phyloP scores from a whole-genome alignment of 2,329 filamentous ascomycete genomes.

The Stachybotrys chartarum region DNA sequence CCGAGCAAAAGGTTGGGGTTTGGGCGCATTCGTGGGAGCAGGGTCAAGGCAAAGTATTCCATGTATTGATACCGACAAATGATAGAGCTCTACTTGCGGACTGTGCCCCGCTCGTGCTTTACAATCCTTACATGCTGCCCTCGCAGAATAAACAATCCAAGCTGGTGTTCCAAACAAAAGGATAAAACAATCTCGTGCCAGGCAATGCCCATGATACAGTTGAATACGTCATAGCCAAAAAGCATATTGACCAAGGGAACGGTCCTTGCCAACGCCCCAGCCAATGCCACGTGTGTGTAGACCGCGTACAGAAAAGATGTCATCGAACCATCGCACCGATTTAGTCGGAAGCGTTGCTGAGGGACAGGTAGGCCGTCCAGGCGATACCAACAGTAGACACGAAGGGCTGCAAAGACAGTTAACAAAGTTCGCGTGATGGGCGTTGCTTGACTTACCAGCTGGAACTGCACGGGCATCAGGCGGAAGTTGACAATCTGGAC shows the following conservation, averaged over 20 bases:
- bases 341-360: constrained; percentile 82
- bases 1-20: no score
- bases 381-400: constrained; percentile 93
- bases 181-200: no score
- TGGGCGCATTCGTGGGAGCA: no score
- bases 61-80: no score
- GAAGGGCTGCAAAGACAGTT: constrained; percentile 61
- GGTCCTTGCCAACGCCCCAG: background rate
- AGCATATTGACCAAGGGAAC: background rate
- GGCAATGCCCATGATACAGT: no score
- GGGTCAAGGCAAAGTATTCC: no score
- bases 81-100: no score
- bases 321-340: background rate
- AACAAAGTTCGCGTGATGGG: background rate
- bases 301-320: background rate
- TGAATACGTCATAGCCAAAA: no score
- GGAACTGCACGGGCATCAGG: constrained; percentile 89
- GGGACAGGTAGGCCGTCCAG: constrained; percentile 93
- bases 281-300: constrained; percentile 1
- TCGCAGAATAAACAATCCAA: no score
- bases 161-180: no score
- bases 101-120: no score
- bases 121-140: no score
- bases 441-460: constrained; percentile 65
- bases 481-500: constrained; percentile 97